Conservation (phyloP, 2,329 filamentous ascomycete genomes). For the Aureobasidium uvarum region DNA sequence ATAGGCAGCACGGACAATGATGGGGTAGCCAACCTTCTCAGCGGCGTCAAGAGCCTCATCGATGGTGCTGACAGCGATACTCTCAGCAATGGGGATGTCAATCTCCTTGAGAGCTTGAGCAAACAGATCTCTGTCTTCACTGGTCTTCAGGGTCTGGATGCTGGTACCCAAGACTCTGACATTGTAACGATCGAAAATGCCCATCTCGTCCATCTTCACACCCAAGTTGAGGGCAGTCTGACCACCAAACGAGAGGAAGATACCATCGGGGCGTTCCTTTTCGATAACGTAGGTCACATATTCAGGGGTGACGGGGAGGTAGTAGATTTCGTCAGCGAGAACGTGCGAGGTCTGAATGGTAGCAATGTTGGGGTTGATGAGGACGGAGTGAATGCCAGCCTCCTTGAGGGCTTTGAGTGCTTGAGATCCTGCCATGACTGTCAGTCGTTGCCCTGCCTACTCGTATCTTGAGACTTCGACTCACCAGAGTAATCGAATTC, state of each 20-base stretch:
- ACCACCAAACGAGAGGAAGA: constrained; percentile 95
- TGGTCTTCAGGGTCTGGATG: constrained; percentile 89
- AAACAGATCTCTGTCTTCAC: constrained; percentile 94
- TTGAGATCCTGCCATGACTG: constrained; percentile 68
- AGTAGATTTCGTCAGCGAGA: constrained; percentile 96
- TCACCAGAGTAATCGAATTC: constrained; percentile 98
- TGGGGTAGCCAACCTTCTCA: constrained; percentile 85
- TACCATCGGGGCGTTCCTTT: constrained; percentile 90
- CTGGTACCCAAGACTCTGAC: constrained; percentile 96
- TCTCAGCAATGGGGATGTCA: constrained; percentile 94
- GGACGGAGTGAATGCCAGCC: constrained; percentile 83
- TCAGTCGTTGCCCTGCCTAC: not conserved
- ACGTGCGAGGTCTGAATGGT: constrained; percentile 97
- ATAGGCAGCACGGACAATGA: constrained; percentile 96
- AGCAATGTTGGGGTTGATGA: constrained; percentile 97
- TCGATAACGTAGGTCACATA: constrained; percentile 98
- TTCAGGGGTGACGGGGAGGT: constrained; percentile 94
- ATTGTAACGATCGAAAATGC: constrained; percentile 90
- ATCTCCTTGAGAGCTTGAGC: constrained; percentile 95
- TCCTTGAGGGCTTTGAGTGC: constrained; percentile 96
- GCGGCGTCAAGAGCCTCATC: constrained; percentile 91
- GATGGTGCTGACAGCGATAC: constrained; percentile 84
- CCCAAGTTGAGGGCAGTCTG: constrained; percentile 96
- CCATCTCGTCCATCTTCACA: constrained; percentile 95
- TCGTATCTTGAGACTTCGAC: constrained; percentile 34